Percentiles rank a stretch among this genome's conserved stretches.
Conservation (phyloP, 305 asterid genomes). For the Nicotiana rustica region DNA sequence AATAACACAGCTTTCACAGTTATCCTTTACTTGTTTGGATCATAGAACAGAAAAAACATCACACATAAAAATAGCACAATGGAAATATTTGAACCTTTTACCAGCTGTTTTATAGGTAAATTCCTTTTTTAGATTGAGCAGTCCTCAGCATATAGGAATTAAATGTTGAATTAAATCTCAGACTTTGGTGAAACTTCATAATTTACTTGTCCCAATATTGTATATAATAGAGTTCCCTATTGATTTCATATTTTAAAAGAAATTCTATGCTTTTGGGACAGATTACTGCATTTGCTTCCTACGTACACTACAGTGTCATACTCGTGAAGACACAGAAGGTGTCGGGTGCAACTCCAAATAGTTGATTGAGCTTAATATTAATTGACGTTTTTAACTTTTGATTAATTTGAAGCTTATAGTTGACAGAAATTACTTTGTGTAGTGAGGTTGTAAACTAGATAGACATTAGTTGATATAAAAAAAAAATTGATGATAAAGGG, state of each 20-base stretch:
- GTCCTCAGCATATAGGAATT: not conserved
- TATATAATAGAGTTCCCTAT: constrained; percentile 19
- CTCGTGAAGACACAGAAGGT: constrained; percentile 28
- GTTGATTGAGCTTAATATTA: not conserved
- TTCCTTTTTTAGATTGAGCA: constrained; percentile 1
- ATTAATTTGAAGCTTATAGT: not conserved
- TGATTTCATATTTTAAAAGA: constrained; percentile 8
- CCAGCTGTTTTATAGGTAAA: not conserved
- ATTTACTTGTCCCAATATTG: not conserved
- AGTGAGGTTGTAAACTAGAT: not conserved
- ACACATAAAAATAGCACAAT: not conserved
- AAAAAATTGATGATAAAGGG: not conserved
- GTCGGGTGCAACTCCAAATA: constrained; percentile 17
- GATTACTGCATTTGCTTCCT: constrained; percentile 45
- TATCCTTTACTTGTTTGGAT: constrained; percentile 21
- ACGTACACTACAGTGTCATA: constrained; percentile 41
- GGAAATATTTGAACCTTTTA: constrained; percentile 23
- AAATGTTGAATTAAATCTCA: not conserved
- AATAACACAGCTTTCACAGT: constrained; percentile 31
- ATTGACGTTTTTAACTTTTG: not conserved
- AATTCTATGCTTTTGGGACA: constrained; percentile 31
- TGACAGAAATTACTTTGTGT: not conserved
- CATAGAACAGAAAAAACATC: constrained; percentile 8
- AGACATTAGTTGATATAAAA: not conserved
- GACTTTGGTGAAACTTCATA: not conserved